Evolutionary conservation across 2,329 filamentous ascomycete species (phyloP), one percentile per base, ranked within the genome.

Genomic region (Apiospora aurea): DNA sequence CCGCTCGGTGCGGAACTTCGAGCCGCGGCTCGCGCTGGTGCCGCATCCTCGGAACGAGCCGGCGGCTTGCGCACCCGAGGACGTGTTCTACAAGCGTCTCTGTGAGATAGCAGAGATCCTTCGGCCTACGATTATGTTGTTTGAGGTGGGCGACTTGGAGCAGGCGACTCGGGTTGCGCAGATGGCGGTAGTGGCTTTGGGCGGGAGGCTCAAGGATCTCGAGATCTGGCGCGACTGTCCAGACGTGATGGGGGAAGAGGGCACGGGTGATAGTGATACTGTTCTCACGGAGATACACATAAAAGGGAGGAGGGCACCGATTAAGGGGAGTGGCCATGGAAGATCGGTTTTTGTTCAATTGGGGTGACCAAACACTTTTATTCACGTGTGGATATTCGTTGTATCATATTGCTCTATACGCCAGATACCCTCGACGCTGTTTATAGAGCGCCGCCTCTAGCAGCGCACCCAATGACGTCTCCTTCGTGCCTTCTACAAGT

Each of bases 21-120:
- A 99, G 82, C 96, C 96, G 4, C 89, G 85, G 74, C 82, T 93
- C 16, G 96, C 96, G 0, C 86, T 98, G 18, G 93, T 98, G 13
- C 88, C 88, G 0, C 34, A n/a, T 13, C 57, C 34, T 64, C 57
- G 57, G 11, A 67, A 21, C 74, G 75, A 18, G 72, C 2, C 78
- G 1, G 24, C 14, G n/a, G 46, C 68, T 1, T 78, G 75, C 29
- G 70, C 47, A 47, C 78, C 78, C 2, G 85, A 87, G 71, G 84
- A 90, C 70, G 81, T 88, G 1, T 96, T 96, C 79, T 96, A 96
- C 78, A 86, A 87, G 2, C 85, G 87, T 7, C 82, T 96, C 0
- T 80, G 95, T 1, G 81, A 87, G 0, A 81, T 93, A 13, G 89
- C 89, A 0, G 72, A 78, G 1, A 70, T 80, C 1, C 77, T 90